These are phyloP conservation scores for Xylaria sp. DNA, from an alignment of 2,329 filamentous ascomycete species.

Conservation along the genomic window DNA sequence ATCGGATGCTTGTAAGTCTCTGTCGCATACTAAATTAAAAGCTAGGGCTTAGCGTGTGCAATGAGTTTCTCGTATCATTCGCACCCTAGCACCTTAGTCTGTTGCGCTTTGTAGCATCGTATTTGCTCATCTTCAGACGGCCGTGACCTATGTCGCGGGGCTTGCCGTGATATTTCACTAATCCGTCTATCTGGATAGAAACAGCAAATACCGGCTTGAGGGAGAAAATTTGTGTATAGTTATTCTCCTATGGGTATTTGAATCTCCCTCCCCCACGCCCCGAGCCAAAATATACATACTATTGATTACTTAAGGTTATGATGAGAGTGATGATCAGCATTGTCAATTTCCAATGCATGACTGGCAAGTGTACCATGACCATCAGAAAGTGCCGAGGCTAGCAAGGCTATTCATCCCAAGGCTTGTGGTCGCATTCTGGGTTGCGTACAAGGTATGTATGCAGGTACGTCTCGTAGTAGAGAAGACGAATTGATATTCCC, in stretches of 20 bases:
- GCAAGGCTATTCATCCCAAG: constrained; percentile 20
- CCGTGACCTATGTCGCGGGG: constrained; percentile 14
- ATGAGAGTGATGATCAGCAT: constrained; percentile 11
- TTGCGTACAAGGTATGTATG: not conserved
- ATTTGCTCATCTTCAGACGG: constrained; percentile 20
- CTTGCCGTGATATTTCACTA: not conserved
- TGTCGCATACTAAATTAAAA: constrained; percentile 4
- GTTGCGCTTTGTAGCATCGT: constrained; percentile 14
- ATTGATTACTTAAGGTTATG: constrained; percentile 9
- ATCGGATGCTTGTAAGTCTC: not conserved
- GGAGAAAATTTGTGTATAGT: too few species aligned
- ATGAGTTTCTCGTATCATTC: constrained; percentile 8
- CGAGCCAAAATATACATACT: constrained; percentile 1
- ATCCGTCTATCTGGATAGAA: not conserved
- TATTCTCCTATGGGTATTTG: too few species aligned
- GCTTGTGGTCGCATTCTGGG: not conserved
- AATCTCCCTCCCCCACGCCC: constrained; percentile 2
- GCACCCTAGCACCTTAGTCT: constrained; percentile 19
- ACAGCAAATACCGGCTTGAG: too few species aligned
- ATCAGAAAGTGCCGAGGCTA: constrained; percentile 2
- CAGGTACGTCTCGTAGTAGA: not conserved
- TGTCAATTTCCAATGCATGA: constrained; percentile 24
- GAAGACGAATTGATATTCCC: not conserved
- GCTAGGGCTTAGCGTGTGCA: constrained; percentile 23
- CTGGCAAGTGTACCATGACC: not conserved